A percentile compares a stretch with the other conserved stretches of the same genome.
Conservation (phyloP, 495 filamentous ascomycete genomes). For the Physcia stellaris region DNA sequence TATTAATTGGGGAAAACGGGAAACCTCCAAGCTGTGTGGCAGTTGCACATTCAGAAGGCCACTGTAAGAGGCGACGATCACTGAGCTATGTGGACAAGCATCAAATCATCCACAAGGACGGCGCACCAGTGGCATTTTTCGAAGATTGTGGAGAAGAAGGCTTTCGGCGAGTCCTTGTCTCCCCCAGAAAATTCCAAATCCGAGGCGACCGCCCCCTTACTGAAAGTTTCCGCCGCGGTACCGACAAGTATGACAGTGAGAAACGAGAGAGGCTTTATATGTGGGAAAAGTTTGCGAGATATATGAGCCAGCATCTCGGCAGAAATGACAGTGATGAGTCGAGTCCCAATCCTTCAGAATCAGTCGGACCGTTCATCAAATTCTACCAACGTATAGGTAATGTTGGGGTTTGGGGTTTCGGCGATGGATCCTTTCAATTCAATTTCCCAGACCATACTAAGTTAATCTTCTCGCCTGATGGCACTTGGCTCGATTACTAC, state of each 20-base stretch:
- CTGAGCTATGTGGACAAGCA: constrained; percentile 39
- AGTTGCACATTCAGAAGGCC: constrained; percentile 46
- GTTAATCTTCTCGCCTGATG: constrained; percentile 61
- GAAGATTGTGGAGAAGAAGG: constrained; percentile 58
- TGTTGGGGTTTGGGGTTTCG: constrained; percentile 80
- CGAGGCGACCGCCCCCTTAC: constrained; percentile 35
- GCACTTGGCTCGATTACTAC: constrained; percentile 71
- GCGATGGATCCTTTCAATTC: constrained; percentile 76
- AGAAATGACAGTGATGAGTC: constrained; percentile 28
- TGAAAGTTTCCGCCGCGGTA: constrained; percentile 36
- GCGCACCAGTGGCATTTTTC: constrained; percentile 61
- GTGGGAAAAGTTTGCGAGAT: constrained; percentile 87
- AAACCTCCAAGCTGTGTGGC: constrained; percentile 53
- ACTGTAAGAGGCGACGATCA: constrained; percentile 21
- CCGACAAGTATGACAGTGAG: constrained; percentile 48
- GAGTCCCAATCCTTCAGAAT: constrained; percentile 12
- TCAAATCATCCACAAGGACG: constrained; percentile 50
- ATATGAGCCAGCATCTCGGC: constrained; percentile 61
- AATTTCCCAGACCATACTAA: constrained; percentile 99
- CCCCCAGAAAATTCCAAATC: constrained; percentile 45
- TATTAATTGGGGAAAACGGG: constrained; percentile 52
- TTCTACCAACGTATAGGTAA: constrained; percentile 85
- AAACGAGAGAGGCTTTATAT: constrained; percentile 63
- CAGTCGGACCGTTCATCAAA: constrained; percentile 53
- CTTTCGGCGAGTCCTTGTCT: constrained; percentile 46